These are phyloP conservation scores for Trametes gibbosa DNA, from an alignment of 768 basidiomycete species.

Conservation along the genomic window DNA sequence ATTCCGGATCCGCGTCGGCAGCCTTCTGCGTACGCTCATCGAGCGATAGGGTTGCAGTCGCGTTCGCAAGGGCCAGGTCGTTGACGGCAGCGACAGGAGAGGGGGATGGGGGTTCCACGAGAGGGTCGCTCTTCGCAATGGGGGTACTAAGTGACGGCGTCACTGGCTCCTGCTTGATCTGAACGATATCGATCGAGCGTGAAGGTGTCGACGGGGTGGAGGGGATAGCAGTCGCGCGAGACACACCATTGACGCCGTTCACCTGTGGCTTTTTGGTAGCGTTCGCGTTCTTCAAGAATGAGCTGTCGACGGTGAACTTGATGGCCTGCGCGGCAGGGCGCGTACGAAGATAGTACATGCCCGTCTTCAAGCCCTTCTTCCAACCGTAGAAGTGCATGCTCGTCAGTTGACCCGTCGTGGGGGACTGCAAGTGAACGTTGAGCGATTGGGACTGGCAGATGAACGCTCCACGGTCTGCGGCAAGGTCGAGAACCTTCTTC, in stretches of 20 bases:
- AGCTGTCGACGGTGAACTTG: constrained; percentile 95
- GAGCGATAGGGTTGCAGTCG: constrained; percentile 37
- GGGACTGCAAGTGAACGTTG: constrained; percentile 89
- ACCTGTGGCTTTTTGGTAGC: constrained; percentile 16
- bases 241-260: neutral
- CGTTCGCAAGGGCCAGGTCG: constrained; percentile 16
- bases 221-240: neutral
- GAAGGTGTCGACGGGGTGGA: neutral
- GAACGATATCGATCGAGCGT: constrained; percentile 1
- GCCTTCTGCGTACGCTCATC: constrained; percentile 51
- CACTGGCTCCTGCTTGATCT: constrained; percentile 23
- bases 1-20: constrained; percentile 67
- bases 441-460: constrained; percentile 96
- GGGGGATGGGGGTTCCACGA: constrained; percentile 28
- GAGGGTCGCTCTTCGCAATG: constrained; percentile 16
- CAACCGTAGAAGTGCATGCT: constrained; percentile 99
- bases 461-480: constrained; percentile 98
- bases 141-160: constrained; percentile 11
- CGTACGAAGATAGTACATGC: constrained; percentile 97
- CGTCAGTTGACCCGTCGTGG: constrained; percentile 88
- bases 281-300: constrained; percentile 59
- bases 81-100: constrained; percentile 21
- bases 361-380: constrained; percentile 99
- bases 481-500: constrained; percentile 96
- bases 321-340: constrained; percentile 93